A percentile compares a stretch with the other conserved stretches of the same genome.
Evolutionary conservation across 192 early-diverging fungal species (phyloP).

Genomic region (Coemansia pectinata): DNA sequence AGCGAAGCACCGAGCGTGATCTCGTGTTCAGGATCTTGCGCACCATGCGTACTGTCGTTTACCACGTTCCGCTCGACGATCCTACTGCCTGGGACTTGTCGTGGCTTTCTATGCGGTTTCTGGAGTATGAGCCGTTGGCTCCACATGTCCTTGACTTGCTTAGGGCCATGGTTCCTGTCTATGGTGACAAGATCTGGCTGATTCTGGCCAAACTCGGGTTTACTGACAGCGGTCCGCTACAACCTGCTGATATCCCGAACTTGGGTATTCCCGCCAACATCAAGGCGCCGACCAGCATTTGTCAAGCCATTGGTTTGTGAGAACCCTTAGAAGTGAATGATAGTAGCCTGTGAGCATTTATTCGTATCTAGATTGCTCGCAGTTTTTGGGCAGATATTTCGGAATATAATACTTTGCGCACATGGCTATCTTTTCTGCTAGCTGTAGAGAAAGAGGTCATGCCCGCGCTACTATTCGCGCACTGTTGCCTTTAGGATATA

Average conservation of each 20-base stretch:
- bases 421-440: too few relatives aligned
- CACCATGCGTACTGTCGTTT: slow-evolving; percentile 33
- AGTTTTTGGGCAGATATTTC: neutral
- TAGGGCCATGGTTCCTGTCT: slow-evolving; percentile 29
- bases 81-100: slow-evolving; percentile 24
- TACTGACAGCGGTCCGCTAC: neutral
- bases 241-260: slow-evolving; percentile 8
- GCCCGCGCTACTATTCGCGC: neutral
- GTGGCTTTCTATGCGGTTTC: slow-evolving; percentile 14
- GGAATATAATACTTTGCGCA: neutral
- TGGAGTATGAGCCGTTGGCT: slow-evolving; percentile 8
- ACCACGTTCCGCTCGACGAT: slow-evolving; percentile 34
- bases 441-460: neutral
- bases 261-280: slow-evolving; percentile 13
- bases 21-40: slow-evolving; percentile 17
- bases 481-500: neutral
- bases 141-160: slow-evolving; percentile 18
- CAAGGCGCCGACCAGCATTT: slow-evolving; percentile 19
- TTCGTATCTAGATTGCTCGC: too few relatives aligned
- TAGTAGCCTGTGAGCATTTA: neutral
- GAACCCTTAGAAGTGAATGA: neutral
- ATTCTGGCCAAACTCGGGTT: slow-evolving; percentile 30
- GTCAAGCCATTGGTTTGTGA: slow-evolving; percentile 19
- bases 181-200: slow-evolving; percentile 50
- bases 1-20: slow-evolving; percentile 9